These are phyloP conservation scores for Pyrus pyrifolia DNA, from an alignment of 306 rosid species.

Conservation along the genomic window DNA sequence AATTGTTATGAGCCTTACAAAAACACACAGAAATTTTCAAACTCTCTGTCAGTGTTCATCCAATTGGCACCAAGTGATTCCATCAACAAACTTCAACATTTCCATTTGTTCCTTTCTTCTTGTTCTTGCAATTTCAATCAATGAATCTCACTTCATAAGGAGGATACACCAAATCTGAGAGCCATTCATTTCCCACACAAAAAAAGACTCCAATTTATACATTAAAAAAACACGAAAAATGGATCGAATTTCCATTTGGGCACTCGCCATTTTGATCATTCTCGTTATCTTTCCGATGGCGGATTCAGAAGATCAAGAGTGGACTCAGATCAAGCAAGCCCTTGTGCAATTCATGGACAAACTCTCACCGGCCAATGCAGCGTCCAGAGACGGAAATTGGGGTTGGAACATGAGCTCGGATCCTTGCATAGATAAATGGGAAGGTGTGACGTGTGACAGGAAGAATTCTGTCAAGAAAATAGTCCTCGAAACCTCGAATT, in stretches of 20 bases:
- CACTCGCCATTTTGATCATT: conserved; percentile 18
- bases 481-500: conserved; percentile 22
- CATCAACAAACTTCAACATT: not conserved
- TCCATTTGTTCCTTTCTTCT: conserved; percentile 1
- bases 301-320: conserved; percentile 34
- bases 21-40: not conserved
- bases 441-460: conserved; percentile 32
- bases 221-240: conserved; percentile 20
- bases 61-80: conserved; percentile 36
- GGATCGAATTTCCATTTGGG: conserved; percentile 31
- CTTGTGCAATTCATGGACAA: conserved; percentile 54
- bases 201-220: not conserved
- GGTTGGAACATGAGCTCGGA: conserved; percentile 62
- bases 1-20: not conserved
- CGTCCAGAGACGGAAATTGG: conserved; percentile 11
- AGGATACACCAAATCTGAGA: not conserved
- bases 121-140: conserved; percentile 3
- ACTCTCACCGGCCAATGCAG: conserved; percentile 29
- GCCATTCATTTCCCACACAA: not conserved
- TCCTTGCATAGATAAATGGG: conserved; percentile 52
- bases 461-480: conserved; percentile 27
- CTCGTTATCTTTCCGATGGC: conserved; percentile 15
- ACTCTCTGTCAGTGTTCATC: conserved; percentile 10
- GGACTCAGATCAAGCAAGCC: conserved; percentile 19
- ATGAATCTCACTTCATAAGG: not conserved